Base-by-base conservation (phyloP, 1,284 basidiomycete genomes). In the Hemileccinum hortonii region DNA sequence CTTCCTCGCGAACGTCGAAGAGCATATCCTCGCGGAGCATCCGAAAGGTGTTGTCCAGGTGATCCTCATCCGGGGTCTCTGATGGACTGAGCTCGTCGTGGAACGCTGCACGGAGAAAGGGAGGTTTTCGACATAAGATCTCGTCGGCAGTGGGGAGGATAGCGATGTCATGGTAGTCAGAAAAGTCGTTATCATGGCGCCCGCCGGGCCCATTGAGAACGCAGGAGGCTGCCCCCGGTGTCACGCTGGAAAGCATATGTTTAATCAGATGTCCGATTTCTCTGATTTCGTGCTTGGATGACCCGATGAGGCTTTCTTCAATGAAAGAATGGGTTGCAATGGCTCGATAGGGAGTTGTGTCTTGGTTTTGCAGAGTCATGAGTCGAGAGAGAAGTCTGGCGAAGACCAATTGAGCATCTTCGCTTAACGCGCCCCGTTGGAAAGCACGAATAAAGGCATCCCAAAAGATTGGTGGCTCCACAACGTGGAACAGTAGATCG, bases 1-100 rank as follows among this genome's bases (percentile, higher is more conserved):
- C 51, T 58, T 84, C 83, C 38, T 87, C 80, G 9, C 76, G 73
- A 60, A 87, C 73, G 55, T 86, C 82, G 50, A 78, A 73, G 4
- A 86, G 55, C 81, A 87, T 83, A 54, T 87, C 84, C 59, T 87
- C 85, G 1, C 84, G 69, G 12, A 85, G 66, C 26, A 87, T 69
- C 3, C 84, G 77, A 56, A 83, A 87, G 47, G 82, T 81, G 46
- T 83, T 84, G 56, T 86, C 84, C 14, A 86, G 65, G 54, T 86
- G 78, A 3, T 71, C 69, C 0, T 69, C 61, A 5, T 75, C 57
- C 1, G 78, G 73, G 2, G 56, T 60, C 1, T 67, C 62, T 22
- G 68, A 69, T 0, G 67, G 64, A 8, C 62, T 57, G 0, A 74
- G 71, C 10, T 79, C 76, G 0, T 81, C 77, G 60, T 69, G 6